Conservation (phyloP, 805 yeast species). For the Scheffersomyces spartinae region DNA sequence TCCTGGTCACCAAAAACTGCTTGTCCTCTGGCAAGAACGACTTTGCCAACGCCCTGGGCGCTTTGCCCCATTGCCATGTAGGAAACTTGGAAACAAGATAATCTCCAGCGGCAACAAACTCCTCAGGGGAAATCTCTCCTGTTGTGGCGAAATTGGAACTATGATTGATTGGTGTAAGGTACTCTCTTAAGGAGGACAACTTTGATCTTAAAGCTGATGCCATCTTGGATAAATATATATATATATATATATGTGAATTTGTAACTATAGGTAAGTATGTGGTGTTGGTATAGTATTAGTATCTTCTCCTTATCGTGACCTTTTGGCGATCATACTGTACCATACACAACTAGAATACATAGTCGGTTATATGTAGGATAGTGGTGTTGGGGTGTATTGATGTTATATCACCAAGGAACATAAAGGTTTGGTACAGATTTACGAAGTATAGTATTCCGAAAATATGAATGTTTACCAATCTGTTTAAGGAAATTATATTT, state of each 20-base stretch:
- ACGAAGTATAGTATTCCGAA: too few relatives aligned
- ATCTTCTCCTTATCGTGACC: not conserved
- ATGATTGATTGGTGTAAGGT: constrained; percentile 82
- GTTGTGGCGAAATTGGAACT: constrained; percentile 75
- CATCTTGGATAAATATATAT: too few relatives aligned
- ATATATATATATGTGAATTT: too few relatives aligned
- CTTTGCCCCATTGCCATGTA: constrained; percentile 80
- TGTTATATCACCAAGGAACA: too few relatives aligned
- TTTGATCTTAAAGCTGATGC: constrained; percentile 79
- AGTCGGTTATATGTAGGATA: too few relatives aligned
- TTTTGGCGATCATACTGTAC: constrained; percentile 1
- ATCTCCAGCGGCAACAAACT: constrained; percentile 90
- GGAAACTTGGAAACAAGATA: constrained; percentile 86
- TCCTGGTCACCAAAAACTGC: constrained; percentile 79
- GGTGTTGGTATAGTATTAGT: too few relatives aligned
- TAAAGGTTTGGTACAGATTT: too few relatives aligned
- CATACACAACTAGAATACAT: too few relatives aligned
- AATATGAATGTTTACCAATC: too few relatives aligned
- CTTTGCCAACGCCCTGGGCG: constrained; percentile 27
- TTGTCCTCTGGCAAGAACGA: constrained; percentile 78
- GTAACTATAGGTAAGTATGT: too few relatives aligned
- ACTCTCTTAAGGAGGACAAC: constrained; percentile 77
- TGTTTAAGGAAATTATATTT: too few relatives aligned
- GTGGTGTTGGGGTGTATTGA: too few relatives aligned
- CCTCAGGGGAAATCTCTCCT: constrained; percentile 93